phyloP scores from a whole-genome alignment of 306 rosid genomes.

The Quercus gilva region DNA sequence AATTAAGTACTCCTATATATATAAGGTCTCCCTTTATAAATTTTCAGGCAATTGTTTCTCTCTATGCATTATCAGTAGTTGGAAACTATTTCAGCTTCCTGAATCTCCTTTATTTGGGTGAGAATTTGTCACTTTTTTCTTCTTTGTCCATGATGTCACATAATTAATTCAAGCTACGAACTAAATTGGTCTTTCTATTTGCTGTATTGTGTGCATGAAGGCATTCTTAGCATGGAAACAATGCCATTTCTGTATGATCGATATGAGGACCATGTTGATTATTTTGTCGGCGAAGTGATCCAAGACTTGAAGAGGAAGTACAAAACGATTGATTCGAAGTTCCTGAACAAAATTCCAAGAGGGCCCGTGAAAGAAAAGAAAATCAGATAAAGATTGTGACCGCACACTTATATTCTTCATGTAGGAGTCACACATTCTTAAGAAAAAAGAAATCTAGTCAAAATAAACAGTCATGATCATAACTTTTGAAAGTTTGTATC shows the following conservation, averaged over 20 bases:
- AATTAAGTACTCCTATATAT: background rate
- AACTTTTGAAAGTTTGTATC: background rate
- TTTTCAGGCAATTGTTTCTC: constrained; percentile 59
- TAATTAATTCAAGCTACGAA: background rate
- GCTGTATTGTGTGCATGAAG: constrained; percentile 35
- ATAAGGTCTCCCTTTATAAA: background rate
- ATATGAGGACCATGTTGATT: constrained; percentile 58
- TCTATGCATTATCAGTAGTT: constrained; percentile 57
- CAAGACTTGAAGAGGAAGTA: constrained; percentile 44
- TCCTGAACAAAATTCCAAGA: constrained; percentile 76
- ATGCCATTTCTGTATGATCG: constrained; percentile 66
- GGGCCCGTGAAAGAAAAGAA: constrained; percentile 71
- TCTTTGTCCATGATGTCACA: background rate
- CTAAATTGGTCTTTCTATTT: background rate
- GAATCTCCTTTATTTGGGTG: constrained; percentile 73
- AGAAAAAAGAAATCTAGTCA: background rate
- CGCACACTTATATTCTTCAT: background rate
- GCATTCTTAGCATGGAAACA: constrained; percentile 47
- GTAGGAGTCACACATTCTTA: background rate
- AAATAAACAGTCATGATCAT: background rate
- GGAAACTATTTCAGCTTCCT: constrained; percentile 66
- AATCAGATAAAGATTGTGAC: constrained; percentile 26
- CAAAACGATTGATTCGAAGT: constrained; percentile 41
- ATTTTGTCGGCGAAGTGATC: constrained; percentile 31
- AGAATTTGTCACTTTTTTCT: constrained; percentile 9